Evolutionary conservation across 768 basidiomycete genomes (phyloP), one percentile per base, ranked within the genome.

Genomic region (Paxillus involutus): DNA sequence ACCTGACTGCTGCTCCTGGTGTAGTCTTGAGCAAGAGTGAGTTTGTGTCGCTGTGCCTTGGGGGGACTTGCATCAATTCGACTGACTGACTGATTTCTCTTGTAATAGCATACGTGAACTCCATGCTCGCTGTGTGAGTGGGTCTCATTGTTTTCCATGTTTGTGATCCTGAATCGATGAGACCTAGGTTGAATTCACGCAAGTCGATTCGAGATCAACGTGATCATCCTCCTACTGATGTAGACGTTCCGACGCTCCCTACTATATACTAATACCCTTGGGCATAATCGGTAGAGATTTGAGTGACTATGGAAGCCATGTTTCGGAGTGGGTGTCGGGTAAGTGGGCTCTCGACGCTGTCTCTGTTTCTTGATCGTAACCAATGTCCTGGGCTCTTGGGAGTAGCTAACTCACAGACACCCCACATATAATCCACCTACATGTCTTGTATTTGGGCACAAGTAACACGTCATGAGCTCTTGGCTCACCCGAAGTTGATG

Each of bases 121-220:
- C 62, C 17, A 62, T 63, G 58, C 40, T 68, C 7, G 43, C 59
- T 12, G 62, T 67, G 66, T 67, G 44, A 56, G 65, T 29, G 6
- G 29, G 17, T n/a, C 7, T 32, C 21, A 21, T 46, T 16, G 17
- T 4, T 16, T 17, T 13, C 40, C 30, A 2, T 6, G 21, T 44
- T 16, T 40, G 14, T 3, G 21, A 12, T 4, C 33, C 29, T 8
- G 12, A 19, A 41, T 40, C 49, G n/a, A 57, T 21, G 0, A 7
- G 35, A 3, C 10, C 0, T 12, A 29, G 62, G 32, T 13, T 63
- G 43, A 63, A 63, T 39, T 48, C 59, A 0, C 53, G 63, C 24
- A 52, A 56, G 47, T 10, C 40, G 9, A 62, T 63, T 21, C 66
- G 63, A 9, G 63, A 65, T 4, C 53, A 46, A 37, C 52, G 40